phyloP scores from a whole-genome alignment of 2,329 filamentous ascomycete species.

The Calonectria naviculata region DNA sequence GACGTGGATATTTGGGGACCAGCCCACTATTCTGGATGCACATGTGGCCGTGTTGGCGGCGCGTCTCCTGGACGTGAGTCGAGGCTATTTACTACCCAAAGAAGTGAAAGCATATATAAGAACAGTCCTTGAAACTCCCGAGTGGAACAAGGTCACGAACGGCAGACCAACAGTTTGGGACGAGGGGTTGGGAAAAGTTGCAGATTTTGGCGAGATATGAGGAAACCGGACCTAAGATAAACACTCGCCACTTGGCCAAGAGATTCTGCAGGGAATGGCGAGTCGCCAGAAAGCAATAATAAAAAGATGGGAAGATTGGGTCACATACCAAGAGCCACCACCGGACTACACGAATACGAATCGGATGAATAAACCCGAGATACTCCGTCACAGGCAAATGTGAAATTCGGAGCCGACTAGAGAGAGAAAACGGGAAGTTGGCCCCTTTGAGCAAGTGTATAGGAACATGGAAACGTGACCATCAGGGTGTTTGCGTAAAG shows the following conservation, averaged over 20 bases:
- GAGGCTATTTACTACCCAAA: slow-evolving; percentile 36
- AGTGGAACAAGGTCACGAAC: slow-evolving; percentile 40
- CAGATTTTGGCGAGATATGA: slow-evolving; percentile 33
- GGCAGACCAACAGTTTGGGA: slow-evolving; percentile 41
- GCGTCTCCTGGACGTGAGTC: slow-evolving; percentile 38
- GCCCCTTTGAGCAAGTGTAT: background rate
- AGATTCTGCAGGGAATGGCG: background rate
- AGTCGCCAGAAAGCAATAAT: background rate
- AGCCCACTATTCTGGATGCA: slow-evolving; percentile 44
- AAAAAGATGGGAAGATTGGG: background rate
- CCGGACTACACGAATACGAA: background rate
- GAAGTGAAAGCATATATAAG: slow-evolving; percentile 33
- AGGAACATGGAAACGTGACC: background rate
- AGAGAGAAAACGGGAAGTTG: background rate
- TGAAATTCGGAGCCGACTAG: background rate
- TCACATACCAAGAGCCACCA: background rate
- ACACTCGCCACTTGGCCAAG: background rate
- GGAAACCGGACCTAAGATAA: background rate
- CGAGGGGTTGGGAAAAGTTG: slow-evolving; percentile 32
- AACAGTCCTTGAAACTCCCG: slow-evolving; percentile 34
- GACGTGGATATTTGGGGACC: slow-evolving; percentile 42
- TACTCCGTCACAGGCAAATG: background rate
- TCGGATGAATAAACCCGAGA: background rate
- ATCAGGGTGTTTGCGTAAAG: background rate
- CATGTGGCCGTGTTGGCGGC: slow-evolving; percentile 36